Base-by-base conservation (phyloP, 306 rosid genomes). In the Begonia fuchsioides region DNA sequence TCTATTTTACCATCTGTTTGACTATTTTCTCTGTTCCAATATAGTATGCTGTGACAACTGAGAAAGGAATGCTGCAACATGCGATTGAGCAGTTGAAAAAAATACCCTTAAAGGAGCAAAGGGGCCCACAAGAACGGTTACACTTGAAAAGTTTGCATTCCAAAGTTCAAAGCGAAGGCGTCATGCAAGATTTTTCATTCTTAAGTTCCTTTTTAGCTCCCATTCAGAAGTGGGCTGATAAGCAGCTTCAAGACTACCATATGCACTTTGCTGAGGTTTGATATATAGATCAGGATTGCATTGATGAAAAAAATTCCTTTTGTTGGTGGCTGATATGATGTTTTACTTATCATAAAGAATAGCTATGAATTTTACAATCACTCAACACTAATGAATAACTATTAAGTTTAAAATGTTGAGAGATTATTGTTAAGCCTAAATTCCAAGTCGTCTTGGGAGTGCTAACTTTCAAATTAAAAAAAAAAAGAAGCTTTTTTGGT, bases 181-280 rank as follows among this genome's bases (percentile, higher is more conserved):
- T 81, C 41, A 75, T 62, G 57, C 73, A 55, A 48, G 87, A 85
- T 19, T 49, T 75, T 56, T 75, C 95, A 59, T 84, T 90, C 78
- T 67, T 90, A 60, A 87, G 71, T 62, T 73, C 97, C 65, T 81
- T 76, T 72, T 73, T 90, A 67, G 72, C 71, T 51, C 97, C 97
- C 52, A 69, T 84, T 64, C 88, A 68, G 63, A 75, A 69, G 56
- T 90, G 95, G 94, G 76, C 72, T 56, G 97, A 90, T 67, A 85
- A 74, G 75, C 92, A 76, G 57, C 84, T 90, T 54, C 87, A 85
- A 72, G 97, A 90, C 70, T 90, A 90, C 83, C 95, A 84, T 68
- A 56, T 76, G 62, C 81, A 90, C 64, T 90, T 81, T 60, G 55
- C 64, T 54, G 97, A 90, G 97, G 97, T 90, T 64, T 57, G 81